Base-by-base conservation (phyloP, 441 rosid species). In the Erodium chrysanthum region DNA sequence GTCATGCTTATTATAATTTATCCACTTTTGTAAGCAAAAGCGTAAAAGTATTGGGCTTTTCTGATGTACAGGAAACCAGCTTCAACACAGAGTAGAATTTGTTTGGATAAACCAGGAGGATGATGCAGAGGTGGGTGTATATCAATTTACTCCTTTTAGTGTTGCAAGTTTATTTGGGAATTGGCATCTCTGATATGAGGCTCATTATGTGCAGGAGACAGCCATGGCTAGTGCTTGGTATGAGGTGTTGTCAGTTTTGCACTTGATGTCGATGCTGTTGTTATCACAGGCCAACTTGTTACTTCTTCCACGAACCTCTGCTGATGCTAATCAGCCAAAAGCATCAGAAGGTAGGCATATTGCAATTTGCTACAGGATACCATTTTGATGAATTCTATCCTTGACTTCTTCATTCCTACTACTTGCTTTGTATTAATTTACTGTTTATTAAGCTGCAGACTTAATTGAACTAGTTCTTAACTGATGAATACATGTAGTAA, bases 41-140 rank as follows among this genome's bases (percentile, higher is more conserved):
- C 15, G 0, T 58, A 0, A 58, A 2, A 1, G 29, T 11, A 11
- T 10, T 73, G 76, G 62, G 48, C 61, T 63, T 17, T 44, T 73
- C 46, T 71, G 11, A 68, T 66, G 48, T 69, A 65, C 77, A 86
- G 91, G 91, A 73, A 81, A 85, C 71, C 92, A 83, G 64, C 81
- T 87, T 67, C 91, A 83, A 64, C 84, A 84, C 79, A 88, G 81
- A 77, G 93, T 88, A 78, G 85, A 82, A 72, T 95, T 92, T 80
- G 84, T 73, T 73, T 95, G 99, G 99, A 75, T 85, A 65, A 95
- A 95, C 75, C 97, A 91, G 71, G 99, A 92, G 78, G 96, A 90
- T 74, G 95, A 90, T 67, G 81, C 82, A 69, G 96, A 88, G 97
- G 99, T 94, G 74, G 61, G 80, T 52, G 44, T 60, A 17, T 48